Base-by-base conservation (phyloP, 345 rosid species). In the Dipteronia sinensis region DNA sequence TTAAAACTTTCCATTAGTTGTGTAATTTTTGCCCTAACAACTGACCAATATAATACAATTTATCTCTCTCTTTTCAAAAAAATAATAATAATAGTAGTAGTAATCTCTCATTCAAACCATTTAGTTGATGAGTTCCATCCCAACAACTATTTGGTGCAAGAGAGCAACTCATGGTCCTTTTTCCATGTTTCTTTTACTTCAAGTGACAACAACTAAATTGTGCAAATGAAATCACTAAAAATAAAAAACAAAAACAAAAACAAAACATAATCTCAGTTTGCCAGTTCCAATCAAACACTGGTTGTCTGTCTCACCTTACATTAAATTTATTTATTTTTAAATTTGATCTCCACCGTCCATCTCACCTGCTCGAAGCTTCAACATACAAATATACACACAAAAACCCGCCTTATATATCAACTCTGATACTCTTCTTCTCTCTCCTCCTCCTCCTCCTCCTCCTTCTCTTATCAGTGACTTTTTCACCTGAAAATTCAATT, bases 81-180 rank as follows among this genome's bases (percentile, higher is more conserved):
- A 27, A 27, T 27, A 27, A 72, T 64, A 34, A 34, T 34, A 34
- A 46, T 31, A n/a, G n/a, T n/a, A n/a, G n/a, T n/a, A n/a, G n/a
- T n/a, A 16, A 49, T 22, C 64, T 69, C 46, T 65, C 77, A 79
- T 79, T 65, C 74, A 61, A 76, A 64, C 42, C 25, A 42, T 40
- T 78, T 76, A 79, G 91, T 77, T 87, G 89, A 79, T 71, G 82
- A 72, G 89, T 87, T 82, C 84, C 87, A 79, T 84, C 84, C 73
- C 86, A 87, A 85, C 90, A 77, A 83, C 88, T 44, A 80, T 85
- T 86, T 83, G 92, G 92, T 89, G 82, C 76, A 64, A 64, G 81
- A 73, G 62, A 56, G 75, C 81, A 78, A 78, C 79, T 67, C 61
- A 71, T 67, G 58, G 56, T 22, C 74, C 74, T 76, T 71, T 69